Conservation (phyloP, 805 yeast species). For the Pichia pseudocactophila region DNA sequence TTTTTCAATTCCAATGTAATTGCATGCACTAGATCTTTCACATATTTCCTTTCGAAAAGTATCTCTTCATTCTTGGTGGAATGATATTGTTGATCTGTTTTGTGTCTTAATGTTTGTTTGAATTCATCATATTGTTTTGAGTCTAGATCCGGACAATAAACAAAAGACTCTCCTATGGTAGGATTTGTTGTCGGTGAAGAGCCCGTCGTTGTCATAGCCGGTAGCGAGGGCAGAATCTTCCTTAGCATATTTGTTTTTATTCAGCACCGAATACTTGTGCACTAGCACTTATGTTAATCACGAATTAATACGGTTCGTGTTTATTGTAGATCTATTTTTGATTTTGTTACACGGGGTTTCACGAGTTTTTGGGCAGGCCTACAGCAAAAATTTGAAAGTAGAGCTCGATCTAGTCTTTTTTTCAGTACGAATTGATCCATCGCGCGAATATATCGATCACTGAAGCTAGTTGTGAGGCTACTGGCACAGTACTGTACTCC, state of each 20-base stretch:
- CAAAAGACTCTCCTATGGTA: slow-evolving; percentile 19
- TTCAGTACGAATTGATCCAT: too few species aligned
- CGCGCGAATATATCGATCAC: too few species aligned
- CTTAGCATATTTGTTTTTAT: not conserved
- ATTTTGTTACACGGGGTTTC: too few species aligned
- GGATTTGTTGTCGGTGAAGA: not conserved
- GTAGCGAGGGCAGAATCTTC: slow-evolving; percentile 2
- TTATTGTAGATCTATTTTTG: too few species aligned
- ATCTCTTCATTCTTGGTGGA: slow-evolving; percentile 21
- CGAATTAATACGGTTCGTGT: too few species aligned
- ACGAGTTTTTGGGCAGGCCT: too few species aligned
- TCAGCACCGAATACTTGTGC: not conserved
- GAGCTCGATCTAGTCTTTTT: too few species aligned
- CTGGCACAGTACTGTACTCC: too few species aligned
- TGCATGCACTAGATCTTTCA: slow-evolving; percentile 57
- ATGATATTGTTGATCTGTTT: slow-evolving; percentile 22
- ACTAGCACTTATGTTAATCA: too few species aligned
- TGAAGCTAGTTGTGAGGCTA: too few species aligned
- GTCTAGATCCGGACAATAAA: slow-evolving; percentile 22
- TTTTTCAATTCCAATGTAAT: slow-evolving; percentile 66
- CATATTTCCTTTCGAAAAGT: slow-evolving; percentile 53
- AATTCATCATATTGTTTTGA: slow-evolving; percentile 14
- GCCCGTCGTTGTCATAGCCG: slow-evolving; percentile 3
- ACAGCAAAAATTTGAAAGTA: too few species aligned
- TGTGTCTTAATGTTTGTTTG: slow-evolving; percentile 21